Base-by-base conservation (phyloP, 164 flowering plant species). In the Vitis labrusca region DNA sequence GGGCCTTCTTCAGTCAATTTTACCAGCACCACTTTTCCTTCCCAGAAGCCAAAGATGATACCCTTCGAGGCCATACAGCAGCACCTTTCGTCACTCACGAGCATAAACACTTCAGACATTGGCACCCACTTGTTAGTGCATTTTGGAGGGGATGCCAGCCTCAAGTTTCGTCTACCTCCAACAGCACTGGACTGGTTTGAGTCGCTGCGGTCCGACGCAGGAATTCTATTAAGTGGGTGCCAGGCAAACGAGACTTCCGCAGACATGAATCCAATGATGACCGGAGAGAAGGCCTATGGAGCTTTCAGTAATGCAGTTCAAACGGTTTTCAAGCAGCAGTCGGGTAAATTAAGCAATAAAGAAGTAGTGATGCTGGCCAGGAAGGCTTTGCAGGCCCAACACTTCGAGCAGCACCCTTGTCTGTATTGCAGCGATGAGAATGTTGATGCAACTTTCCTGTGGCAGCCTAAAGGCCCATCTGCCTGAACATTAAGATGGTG, bases 151-250 rank as follows among this genome's bases (percentile, higher is more conserved):
- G 83, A 85, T 2, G 86, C 89, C 12, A 88, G 92, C 73, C 63
- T 74, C 15, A 79, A 70, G 65, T 89, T 86, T 65, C 80, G 56
- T 0, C 17, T 76, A 8, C 73, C 70, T 0, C 51, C 37, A 0
- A 9, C 9, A 17, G 69, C 78, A 13, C n/a, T 11, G 6, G 75
- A 65, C 16, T 1, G 47, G 17, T 37, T 61, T 1, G 67, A 64
- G 9, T 63, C 80, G 1, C 5, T 67, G 65, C 66, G 73, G 64
- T 70, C 78, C 1, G 97, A 91, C 59, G 80, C 76, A 2, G 98
- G 94, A 11, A 86, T 90, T 57, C 71, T 92, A 47, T 77, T 90
- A 0, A 92, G 96, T 52, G 96, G 92, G 60, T 92, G 98, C 74
- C 92, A 89, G 65, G 78, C 88, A 2, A 73, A 89, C 27, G 91